Base-by-base conservation (phyloP, 768 basidiomycete species). In the Amanita molliuscula region DNA sequence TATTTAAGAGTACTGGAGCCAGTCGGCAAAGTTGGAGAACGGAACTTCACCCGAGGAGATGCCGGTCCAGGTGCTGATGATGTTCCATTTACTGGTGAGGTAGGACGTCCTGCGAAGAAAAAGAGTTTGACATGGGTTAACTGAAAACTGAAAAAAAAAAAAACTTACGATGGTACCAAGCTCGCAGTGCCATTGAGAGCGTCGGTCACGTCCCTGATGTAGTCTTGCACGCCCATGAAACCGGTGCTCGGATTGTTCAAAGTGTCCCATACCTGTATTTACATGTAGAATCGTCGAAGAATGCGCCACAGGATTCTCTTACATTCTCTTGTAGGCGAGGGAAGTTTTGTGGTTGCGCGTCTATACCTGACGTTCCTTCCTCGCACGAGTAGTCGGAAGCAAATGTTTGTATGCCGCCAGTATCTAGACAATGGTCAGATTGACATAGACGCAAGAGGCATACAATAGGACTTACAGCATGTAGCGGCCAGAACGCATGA, bases 401-500 rank as follows among this genome's bases (percentile, higher is more conserved):
- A 18, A 48, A 48, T 4, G 23, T 13, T 23, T 40, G 5, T 16
- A 48, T 10, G 28, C 53, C 50, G 13, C 46, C 37, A n/a, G 20
- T n/a, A 16, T 44, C 43, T 54, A 6, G 21, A 23, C 1, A 21
- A 29, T 9, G 15, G 21, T 48, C 25, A 38, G 47, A 4, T 26
- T 9, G 26, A 37, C 11, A 26, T n/a, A 26, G 36, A 15, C 6
- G n/a, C 6, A 23, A 8, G n/a, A 16, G 6, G 23, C 10, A n/a
- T 25, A 15, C 9, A 11, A 31, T 16, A 35, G 13, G 42, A 49
- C 53, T 25, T 18, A 50, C 48, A 44, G 35, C 50, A 52, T 5
- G 51, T 42, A n/a, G 54, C 46, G 6, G 50, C 51, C 40, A 55
- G 33, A 9, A 36, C 47, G 38, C 53, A 54, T 18, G 51, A 43